A percentile compares a stretch with the other conserved stretches of the same genome.
phyloP scores from a whole-genome alignment of 768 basidiomycete species.

The Hericium coralloides region DNA sequence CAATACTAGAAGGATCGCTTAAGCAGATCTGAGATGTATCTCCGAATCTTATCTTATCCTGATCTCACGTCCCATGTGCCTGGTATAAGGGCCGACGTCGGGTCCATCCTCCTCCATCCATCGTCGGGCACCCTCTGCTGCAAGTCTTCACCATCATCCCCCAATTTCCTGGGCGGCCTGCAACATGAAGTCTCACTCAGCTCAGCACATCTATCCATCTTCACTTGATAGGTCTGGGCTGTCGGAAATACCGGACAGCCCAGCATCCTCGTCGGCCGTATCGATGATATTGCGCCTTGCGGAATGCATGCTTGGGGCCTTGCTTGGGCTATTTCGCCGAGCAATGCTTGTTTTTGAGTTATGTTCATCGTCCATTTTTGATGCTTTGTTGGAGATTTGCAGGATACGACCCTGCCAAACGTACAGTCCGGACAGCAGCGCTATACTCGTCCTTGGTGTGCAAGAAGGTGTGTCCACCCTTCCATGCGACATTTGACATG shows the following conservation, averaged over 20 bases:
- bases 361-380: constrained; percentile 6
- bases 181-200: neutral
- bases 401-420: constrained; percentile 17
- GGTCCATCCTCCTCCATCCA: too few species aligned
- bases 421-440: constrained; percentile 19
- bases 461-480: constrained; percentile 18
- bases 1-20: too few species aligned
- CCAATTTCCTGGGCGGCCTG: too few species aligned
- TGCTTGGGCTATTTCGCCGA: constrained; percentile 8
- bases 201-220: neutral
- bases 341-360: constrained; percentile 8
- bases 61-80: too few species aligned
- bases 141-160: too few species aligned
- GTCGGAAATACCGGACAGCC: neutral
- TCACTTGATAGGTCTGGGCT: neutral
- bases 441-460: constrained; percentile 22
- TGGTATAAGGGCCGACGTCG: too few species aligned
- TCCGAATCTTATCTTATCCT: too few species aligned
- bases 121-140: too few species aligned
- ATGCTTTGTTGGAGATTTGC: constrained; percentile 7
- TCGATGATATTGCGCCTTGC: constrained; percentile 2
- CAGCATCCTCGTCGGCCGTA: neutral
- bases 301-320: constrained; percentile 5
- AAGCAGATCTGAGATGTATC: too few species aligned
- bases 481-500: neutral